Evolutionary conservation across 129 eudicot species (phyloP).

Genomic region (Silybum marianum): DNA sequence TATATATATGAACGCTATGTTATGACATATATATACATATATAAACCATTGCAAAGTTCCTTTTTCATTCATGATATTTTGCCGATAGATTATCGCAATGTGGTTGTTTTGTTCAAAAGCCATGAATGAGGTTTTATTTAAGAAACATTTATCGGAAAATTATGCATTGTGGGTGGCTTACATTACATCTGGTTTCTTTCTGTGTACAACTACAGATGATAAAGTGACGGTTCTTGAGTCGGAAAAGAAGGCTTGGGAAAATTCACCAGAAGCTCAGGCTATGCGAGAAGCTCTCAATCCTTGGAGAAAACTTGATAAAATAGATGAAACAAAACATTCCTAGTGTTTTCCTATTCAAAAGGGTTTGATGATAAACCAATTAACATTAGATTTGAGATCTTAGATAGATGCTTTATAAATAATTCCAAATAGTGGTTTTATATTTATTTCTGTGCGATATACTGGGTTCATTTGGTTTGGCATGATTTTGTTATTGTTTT

Average conservation of each 20-base stretch:
- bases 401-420: not conserved
- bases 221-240: conserved; percentile 83
- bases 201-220: conserved; percentile 71
- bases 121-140: not conserved
- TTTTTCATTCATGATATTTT: not conserved
- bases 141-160: not conserved
- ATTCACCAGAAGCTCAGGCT: conserved; percentile 84
- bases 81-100: not conserved
- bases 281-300: conserved; percentile 90
- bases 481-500: not conserved
- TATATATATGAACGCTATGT: not conserved
- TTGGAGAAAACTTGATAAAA: conserved; percentile 73
- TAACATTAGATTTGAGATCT: not conserved
- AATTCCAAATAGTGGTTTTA: not conserved
- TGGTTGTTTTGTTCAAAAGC: not conserved
- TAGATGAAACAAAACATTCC: conserved; percentile 40
- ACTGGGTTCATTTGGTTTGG: not conserved
- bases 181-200: conserved; percentile 15
- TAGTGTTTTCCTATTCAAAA: conserved; percentile 19
- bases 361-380: conserved; percentile 15
- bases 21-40: not conserved
- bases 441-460: not conserved
- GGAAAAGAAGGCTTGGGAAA: conserved; percentile 91
- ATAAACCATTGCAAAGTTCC: not conserved
- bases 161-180: not conserved